Conservation (phyloP, 305 asterid species). For the Lippia alba region DNA sequence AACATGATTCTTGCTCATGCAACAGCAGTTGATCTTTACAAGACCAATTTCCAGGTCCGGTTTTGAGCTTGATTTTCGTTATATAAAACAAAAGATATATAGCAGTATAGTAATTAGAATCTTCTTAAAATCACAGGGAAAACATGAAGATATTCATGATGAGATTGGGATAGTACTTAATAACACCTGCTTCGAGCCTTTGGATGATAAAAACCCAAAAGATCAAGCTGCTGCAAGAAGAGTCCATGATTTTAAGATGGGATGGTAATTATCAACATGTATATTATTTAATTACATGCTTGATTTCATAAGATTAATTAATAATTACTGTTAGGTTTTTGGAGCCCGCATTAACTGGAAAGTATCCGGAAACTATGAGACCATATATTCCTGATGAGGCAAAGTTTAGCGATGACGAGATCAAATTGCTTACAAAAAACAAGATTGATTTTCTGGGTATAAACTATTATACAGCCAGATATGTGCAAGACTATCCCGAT, state of each 20-base stretch:
- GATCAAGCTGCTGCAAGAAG: neutral
- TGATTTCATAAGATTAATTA: too few species aligned
- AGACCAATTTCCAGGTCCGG: slow-evolving; percentile 18
- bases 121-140: neutral
- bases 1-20: slow-evolving; percentile 34
- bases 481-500: slow-evolving; percentile 14
- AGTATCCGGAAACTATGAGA: slow-evolving; percentile 30
- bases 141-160: neutral
- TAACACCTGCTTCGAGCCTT: neutral
- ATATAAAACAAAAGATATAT: too few species aligned
- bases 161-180: neutral
- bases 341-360: slow-evolving; percentile 28
- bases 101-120: too few species aligned
- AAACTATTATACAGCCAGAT: slow-evolving; percentile 30
- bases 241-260: neutral
- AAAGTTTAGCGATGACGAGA: neutral
- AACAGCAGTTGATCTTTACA: slow-evolving; percentile 21
- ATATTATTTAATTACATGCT: too few species aligned
- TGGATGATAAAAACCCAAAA: neutral
- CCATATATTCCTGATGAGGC: neutral
- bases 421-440: slow-evolving; percentile 3
- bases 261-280: neutral
- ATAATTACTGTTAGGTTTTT: slow-evolving; percentile 23
- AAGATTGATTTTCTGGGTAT: slow-evolving; percentile 32
- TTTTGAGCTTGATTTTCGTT: neutral